These are phyloP conservation scores for Xylaria longipes DNA, from an alignment of 495 filamentous ascomycete species.

Conservation along the genomic window DNA sequence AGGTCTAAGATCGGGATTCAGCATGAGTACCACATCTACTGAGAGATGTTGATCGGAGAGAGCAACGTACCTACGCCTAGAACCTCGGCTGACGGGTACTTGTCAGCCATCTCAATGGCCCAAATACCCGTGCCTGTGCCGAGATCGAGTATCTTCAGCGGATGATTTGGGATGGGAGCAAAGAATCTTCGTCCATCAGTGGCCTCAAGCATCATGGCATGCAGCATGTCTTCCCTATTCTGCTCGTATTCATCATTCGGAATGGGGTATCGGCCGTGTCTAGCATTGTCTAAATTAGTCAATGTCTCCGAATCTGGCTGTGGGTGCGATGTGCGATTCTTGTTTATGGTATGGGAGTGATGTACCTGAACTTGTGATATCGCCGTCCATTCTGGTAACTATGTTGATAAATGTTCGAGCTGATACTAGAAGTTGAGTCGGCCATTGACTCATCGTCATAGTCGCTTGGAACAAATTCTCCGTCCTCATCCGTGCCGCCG, in stretches of 20 bases:
- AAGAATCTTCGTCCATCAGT: conserved; percentile 56
- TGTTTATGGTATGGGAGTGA: conserved; percentile 42
- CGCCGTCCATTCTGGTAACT: conserved; percentile 63
- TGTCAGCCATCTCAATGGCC: conserved; percentile 62
- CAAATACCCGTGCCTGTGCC: conserved; percentile 68
- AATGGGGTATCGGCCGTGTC: conserved; percentile 33
- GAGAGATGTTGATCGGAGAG: not conserved
- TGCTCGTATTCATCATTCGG: conserved; percentile 40
- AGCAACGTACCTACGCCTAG: conserved; percentile 54
- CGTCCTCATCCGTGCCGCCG: conserved; percentile 29
- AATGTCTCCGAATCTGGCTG: not conserved
- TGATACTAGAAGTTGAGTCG: conserved; percentile 45
- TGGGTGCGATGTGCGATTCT: not conserved
- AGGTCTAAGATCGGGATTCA: conserved; percentile 60
- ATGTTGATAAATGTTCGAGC: conserved; percentile 53
- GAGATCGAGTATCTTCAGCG: conserved; percentile 63
- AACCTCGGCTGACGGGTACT: conserved; percentile 57
- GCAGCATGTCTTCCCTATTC: conserved; percentile 54
- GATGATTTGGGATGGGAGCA: conserved; percentile 55
- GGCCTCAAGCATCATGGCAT: conserved; percentile 60
- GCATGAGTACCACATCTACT: not conserved
- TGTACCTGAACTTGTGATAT: conserved; percentile 60
- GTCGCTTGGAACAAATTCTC: conserved; percentile 42
- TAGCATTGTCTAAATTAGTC: not conserved
- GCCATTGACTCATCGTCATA: conserved; percentile 39